Conservation (phyloP, 192 early-diverging fungal genomes). For the Funneliformis geosporum region DNA sequence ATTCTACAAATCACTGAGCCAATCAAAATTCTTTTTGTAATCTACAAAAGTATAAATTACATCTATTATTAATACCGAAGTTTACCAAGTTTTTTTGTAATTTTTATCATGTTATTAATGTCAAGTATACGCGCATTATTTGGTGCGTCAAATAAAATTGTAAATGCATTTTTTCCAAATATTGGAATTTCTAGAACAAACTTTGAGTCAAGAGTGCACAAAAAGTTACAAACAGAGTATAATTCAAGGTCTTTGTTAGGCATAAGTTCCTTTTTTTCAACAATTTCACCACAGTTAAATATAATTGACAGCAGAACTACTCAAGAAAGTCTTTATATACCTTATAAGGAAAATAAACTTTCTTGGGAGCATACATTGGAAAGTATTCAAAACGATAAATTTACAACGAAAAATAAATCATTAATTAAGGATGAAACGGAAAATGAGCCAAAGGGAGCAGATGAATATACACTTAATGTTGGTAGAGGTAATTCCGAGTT, state of each 20-base stretch:
- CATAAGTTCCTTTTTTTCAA: neutral
- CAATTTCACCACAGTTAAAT: neutral
- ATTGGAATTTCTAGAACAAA: neutral
- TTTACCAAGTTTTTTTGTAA: no score
- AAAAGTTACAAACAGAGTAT: neutral
- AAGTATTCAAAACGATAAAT: neutral
- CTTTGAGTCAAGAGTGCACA: neutral
- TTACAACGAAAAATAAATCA: neutral
- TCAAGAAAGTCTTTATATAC: neutral
- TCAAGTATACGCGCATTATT: neutral
- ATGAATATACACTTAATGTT: conserved; percentile 23
- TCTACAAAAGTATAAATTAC: no score
- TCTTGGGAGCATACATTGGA: neutral
- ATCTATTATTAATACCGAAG: no score
- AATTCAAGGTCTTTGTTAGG: neutral
- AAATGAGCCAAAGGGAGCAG: conserved; percentile 4
- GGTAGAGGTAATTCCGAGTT: neutral
- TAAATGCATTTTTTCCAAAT: neutral
- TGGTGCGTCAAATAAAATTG: no score
- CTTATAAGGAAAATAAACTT: neutral
- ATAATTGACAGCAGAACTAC: neutral
- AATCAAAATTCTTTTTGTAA: no score
- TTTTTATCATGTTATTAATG: neutral
- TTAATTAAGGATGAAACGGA: neutral
- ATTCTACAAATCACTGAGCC: no score